phyloP scores from a whole-genome alignment of 306 rosid species.

The Cercis canadensis region DNA sequence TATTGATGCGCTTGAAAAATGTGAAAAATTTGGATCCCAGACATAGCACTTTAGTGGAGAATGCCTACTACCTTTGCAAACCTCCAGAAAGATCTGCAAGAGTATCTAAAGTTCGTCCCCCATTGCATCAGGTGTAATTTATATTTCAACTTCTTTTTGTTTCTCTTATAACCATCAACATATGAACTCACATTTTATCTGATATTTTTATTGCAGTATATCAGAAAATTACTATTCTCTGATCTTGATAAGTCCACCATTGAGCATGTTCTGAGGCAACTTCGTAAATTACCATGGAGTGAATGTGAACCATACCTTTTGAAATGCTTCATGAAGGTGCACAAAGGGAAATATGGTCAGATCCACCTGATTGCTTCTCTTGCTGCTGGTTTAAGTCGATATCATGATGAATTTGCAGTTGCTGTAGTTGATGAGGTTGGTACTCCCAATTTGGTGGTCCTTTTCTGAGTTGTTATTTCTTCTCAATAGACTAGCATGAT shows the following conservation, averaged over 20 bases:
- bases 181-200: constrained; percentile 22
- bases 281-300: constrained; percentile 96
- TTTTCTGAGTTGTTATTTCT: constrained; percentile 35
- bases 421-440: constrained; percentile 97
- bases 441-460: constrained; percentile 24
- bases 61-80: constrained; percentile 98
- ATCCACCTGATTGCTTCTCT: constrained; percentile 96
- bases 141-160: constrained; percentile 14
- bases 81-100: constrained; percentile 99
- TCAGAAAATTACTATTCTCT: constrained; percentile 89
- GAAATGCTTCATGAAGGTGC: constrained; percentile 98
- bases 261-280: constrained; percentile 97
- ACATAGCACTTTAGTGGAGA: constrained; percentile 97
- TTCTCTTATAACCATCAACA: constrained; percentile 15
- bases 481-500: constrained; percentile 21
- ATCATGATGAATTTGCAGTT: constrained; percentile 94
- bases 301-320: constrained; percentile 90
- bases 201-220: constrained; percentile 68
- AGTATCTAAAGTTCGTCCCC: constrained; percentile 94
- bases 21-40: constrained; percentile 99
- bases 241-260: constrained; percentile 95
- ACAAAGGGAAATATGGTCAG: constrained; percentile 98
- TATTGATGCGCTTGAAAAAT: constrained; percentile 97
- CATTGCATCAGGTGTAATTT: constrained; percentile 85
- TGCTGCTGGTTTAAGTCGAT: constrained; percentile 97